Evolutionary conservation across 768 basidiomycete species (phyloP), one percentile per base, ranked within the genome.

Genomic region (Erythrobasidium yunnanense): DNA sequence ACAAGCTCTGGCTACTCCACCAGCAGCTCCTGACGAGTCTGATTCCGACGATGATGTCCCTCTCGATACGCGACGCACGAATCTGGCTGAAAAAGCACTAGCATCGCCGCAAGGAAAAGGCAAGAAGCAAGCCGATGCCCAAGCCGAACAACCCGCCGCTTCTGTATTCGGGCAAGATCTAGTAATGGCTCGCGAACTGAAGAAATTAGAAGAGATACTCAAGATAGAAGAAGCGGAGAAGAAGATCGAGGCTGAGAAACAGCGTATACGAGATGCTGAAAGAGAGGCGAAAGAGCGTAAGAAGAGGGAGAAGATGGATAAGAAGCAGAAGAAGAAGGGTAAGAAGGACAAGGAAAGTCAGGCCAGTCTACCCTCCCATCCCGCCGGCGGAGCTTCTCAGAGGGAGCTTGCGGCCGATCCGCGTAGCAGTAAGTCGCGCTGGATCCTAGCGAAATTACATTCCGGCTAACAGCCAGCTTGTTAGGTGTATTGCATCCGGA

Each of bases 161-260:
- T 58, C 56, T 6, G 56, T 58, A 7, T 58, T 58, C 42, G 56
- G 56, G 47, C 35, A 45, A n/a, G 56, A 58, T 23, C 38, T 58
- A 25, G 38, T 58, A 25, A 58, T 58, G 56, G 35, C 35, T 27
- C 25, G 34, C 25, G 56, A 58, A 33, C 45, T 58, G 22, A 33
- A 38, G 34, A 58, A 58, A 22, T 33, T 58, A 17, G 56, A 58
- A 46, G 6, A 58, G 45, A 58, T 58, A 4, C 22, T 58, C n/a
- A 22, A 58, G 27, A 46, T 58, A n/a, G 56, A 58, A 33, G 56
- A 38, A 25, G 56, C 42, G 4, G 56, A 58, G 23, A 23, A 33
- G 22, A 58, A 58, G 27, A 58, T 58, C 6, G 27, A 58, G 45
- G 13, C 13, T 23, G 56, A 58, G 45, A 38, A 20, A 13, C 25